Conservation (phyloP, 2,329 filamentous ascomycete genomes). For the Hymenoscyphus salicellus region DNA sequence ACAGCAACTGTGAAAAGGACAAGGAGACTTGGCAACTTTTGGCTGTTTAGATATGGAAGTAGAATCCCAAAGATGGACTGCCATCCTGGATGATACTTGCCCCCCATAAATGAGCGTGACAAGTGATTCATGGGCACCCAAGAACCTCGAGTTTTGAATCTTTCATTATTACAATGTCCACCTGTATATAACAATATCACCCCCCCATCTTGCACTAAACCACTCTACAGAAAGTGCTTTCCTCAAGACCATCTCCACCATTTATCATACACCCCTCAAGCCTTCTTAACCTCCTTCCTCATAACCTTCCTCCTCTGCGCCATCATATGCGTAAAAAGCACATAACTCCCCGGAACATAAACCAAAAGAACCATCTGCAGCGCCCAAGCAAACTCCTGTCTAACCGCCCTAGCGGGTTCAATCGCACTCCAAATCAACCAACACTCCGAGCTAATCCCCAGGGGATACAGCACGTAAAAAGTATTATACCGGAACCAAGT, state of each 20-base stretch:
- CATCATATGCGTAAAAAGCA: conserved; percentile 95
- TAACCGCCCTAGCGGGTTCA: conserved; percentile 52
- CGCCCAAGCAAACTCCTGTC: conserved; percentile 53
- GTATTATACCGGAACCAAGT: conserved; percentile 87
- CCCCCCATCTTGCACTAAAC: background rate
- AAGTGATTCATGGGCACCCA: background rate
- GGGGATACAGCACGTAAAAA: conserved; percentile 87
- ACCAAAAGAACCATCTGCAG: conserved; percentile 65
- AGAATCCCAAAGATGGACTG: background rate
- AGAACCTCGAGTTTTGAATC: background rate
- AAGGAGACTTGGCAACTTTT: too few relatives aligned
- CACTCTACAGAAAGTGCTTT: background rate
- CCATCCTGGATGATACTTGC: background rate
- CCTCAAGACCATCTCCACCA: background rate
- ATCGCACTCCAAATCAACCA: conserved; percentile 72
- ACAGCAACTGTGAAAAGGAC: too few relatives aligned
- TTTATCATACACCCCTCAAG: conserved; percentile 3
- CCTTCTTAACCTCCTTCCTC: conserved; percentile 50
- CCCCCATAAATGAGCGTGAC: too few relatives aligned
- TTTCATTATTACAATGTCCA: background rate
- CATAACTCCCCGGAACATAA: conserved; percentile 81
- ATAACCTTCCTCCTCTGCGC: conserved; percentile 78
- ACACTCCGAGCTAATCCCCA: conserved; percentile 87
- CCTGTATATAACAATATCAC: background rate
- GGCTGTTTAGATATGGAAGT: too few relatives aligned